Base-by-base conservation (phyloP, 2,329 filamentous ascomycete species). In the Penicillium sp. region DNA sequence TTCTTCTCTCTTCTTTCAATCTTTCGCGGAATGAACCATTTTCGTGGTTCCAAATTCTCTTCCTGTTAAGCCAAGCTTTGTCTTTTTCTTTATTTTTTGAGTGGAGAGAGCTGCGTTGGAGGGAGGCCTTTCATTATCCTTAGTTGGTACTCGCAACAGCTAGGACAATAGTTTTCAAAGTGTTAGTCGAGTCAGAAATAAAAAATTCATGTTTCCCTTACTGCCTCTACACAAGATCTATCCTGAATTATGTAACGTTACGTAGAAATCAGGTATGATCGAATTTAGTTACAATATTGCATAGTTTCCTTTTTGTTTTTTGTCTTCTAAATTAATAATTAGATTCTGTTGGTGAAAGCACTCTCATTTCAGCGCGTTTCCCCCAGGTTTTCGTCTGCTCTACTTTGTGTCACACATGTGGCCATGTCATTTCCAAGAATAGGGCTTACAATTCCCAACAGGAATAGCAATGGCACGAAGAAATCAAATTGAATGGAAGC, bases 341-440 rank as follows among this genome's bases (percentile, higher is more conserved):
- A 68, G 59, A 60, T 73, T 73, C 14, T 72, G 75, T 76, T 73
- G 73, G 73, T 74, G 72, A 75, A 70, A 71, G 55, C 51, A 51
- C 28, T 62, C 59, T 28, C 43, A n/a, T 33, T 19, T 22, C 33
- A 38, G 46, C 55, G 55, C 46, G 37, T 38, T n/a, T 25, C 43
- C 45, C 35, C 22, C 55, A 52, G 46, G 16, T 52, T 33, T 8
- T 26, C 14, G 33, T 25, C 35, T 42, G 14, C 38, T 11, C 42
- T 45, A 11, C 33, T 8, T 30, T 38, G 19, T 52, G 28, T 38
- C 30, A 19, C 48, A 52, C n/a, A 52, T 52, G 4, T 14, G 6
- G 30, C 33, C 54, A 45, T 37, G 13, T n/a, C 30, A 43, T 25
- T 16, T 38, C 55, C 26, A 37, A n/a, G 11, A 7, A n/a, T 22